Evolutionary conservation across 2,329 filamentous ascomycete genomes (phyloP).

Genomic region (Talaromyces sp.): DNA sequence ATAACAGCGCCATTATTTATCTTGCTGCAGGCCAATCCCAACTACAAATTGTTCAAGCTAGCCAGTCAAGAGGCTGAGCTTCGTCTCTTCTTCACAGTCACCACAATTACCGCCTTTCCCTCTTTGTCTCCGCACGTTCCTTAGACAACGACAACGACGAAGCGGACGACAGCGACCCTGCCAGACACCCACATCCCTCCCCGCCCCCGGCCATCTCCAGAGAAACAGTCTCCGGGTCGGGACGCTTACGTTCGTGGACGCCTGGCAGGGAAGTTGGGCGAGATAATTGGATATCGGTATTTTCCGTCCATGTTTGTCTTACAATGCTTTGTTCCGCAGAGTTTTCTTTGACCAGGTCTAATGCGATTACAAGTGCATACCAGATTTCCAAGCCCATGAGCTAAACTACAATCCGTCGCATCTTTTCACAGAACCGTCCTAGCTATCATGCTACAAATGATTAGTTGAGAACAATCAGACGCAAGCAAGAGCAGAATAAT

Average conservation of each 20-base stretch:
- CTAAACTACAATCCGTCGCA: background rate
- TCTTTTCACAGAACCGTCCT: background rate
- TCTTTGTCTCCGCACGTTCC: slow-evolving; percentile 27
- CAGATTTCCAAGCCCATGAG: background rate
- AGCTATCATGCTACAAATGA: background rate
- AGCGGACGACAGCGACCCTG: slow-evolving; percentile 35
- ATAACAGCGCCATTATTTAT: slow-evolving; percentile 16
- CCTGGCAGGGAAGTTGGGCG: slow-evolving; percentile 22
- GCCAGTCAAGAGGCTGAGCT: slow-evolving; percentile 22
- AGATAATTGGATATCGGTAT: background rate
- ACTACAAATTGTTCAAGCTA: slow-evolving; percentile 4
- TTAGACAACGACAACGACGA: slow-evolving; percentile 27
- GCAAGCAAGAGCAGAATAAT: background rate
- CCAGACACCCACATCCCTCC: slow-evolving; percentile 28
- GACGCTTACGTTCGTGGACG: slow-evolving; percentile 14
- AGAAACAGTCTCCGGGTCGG: background rate
- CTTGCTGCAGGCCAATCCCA: background rate
- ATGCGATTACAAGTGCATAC: background rate
- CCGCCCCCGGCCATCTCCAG: slow-evolving; percentile 20
- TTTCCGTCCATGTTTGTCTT: background rate
- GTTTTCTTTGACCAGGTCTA: background rate
- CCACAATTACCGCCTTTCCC: background rate
- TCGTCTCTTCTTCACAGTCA: slow-evolving; percentile 23
- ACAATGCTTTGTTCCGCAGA: background rate
- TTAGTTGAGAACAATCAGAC: background rate